Percentiles rank a stretch among this genome's conserved stretches.
Conservation (phyloP, 2,329 filamentous ascomycete genomes). For the Penicillium sp. region DNA sequence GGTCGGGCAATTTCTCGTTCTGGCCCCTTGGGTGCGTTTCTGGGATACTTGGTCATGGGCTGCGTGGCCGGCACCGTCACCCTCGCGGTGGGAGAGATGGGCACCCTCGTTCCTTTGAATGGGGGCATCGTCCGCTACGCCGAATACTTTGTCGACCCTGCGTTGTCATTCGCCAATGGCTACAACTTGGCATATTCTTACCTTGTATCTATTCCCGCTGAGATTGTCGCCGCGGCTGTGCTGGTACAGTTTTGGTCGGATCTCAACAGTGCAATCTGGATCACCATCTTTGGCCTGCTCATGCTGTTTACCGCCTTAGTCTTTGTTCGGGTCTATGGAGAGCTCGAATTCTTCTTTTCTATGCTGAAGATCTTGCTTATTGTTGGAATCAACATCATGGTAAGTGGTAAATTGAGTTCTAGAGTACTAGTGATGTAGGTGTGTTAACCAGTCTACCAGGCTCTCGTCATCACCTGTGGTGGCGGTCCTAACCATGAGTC, state of each 20-base stretch:
- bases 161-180: constrained; percentile 40
- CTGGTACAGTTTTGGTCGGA: constrained; percentile 47
- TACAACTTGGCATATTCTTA: constrained; percentile 44
- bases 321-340: constrained; percentile 48
- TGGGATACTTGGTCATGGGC: constrained; percentile 46
- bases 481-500: neutral
- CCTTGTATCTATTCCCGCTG: constrained; percentile 38
- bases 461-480: constrained; percentile 29
- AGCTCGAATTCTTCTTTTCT: constrained; percentile 60
- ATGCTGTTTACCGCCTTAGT: constrained; percentile 40
- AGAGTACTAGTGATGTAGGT: too few species aligned
- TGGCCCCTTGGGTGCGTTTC: constrained; percentile 38
- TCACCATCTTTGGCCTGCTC: constrained; percentile 43
- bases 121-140: neutral
- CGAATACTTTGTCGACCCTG: constrained; percentile 37
- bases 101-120: neutral
- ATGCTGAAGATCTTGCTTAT: constrained; percentile 64
- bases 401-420: too few species aligned
- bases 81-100: neutral
- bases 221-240: constrained; percentile 38
- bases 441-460: too few species aligned
- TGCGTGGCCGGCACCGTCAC: constrained; percentile 31
- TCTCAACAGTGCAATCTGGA: constrained; percentile 51
- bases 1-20: constrained; percentile 36
- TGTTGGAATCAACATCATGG: constrained; percentile 64